phyloP scores from a whole-genome alignment of 768 basidiomycete species.

The Boletus pseudo-olivaceus region DNA sequence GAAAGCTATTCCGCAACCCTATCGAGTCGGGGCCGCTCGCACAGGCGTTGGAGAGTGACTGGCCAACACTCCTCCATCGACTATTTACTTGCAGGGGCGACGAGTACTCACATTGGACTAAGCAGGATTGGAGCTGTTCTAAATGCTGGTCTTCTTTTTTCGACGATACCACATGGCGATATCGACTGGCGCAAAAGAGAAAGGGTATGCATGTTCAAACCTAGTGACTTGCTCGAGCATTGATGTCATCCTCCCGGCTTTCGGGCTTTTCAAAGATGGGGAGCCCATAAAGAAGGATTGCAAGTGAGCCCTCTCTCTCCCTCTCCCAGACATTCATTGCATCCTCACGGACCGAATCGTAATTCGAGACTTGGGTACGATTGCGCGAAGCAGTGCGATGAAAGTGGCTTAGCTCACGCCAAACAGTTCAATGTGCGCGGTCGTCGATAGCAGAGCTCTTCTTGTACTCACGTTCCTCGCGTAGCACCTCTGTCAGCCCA shows the following conservation, averaged over 20 bases:
- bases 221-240: too few species aligned
- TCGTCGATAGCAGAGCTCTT: not conserved
- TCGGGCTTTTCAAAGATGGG: too few species aligned
- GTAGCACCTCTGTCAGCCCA: not conserved
- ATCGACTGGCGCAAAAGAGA: not conserved
- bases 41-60: too few species aligned
- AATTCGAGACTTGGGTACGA: constrained; percentile 2
- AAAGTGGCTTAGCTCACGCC: not conserved
- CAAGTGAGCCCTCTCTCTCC: not conserved
- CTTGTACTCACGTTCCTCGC: not conserved
- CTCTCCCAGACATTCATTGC: not conserved
- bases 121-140: not conserved
- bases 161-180: constrained; percentile 1
- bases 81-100: not conserved
- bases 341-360: not conserved
- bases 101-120: constrained; percentile 1
- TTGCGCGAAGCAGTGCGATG: not conserved
- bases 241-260: too few species aligned
- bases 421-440: constrained; percentile 1
- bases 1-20: not conserved
- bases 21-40: not conserved
- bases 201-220: too few species aligned
- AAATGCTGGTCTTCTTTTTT: not conserved
- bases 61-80: not conserved
- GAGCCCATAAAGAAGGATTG: not conserved